Conservation (phyloP, 2,329 filamentous ascomycete species). For the Alternaria dauci region DNA sequence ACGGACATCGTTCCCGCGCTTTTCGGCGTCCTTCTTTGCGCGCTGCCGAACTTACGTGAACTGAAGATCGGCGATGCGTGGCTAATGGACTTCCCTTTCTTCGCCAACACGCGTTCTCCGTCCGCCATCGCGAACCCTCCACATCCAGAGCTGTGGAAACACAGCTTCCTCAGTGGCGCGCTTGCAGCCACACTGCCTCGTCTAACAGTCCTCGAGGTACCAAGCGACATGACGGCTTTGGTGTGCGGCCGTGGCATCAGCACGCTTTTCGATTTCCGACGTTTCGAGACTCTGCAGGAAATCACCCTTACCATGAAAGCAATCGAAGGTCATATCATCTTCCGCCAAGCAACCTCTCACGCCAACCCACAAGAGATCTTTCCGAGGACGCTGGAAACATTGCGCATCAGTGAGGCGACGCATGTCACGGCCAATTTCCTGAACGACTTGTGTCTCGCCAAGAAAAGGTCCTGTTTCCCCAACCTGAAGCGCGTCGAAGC, state of each 20-base stretch:
- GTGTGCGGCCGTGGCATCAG: neutral
- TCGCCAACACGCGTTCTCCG: slow-evolving; percentile 6
- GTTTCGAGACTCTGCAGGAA: slow-evolving; percentile 18
- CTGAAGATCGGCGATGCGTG: slow-evolving; percentile 19
- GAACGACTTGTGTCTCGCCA: slow-evolving; percentile 14
- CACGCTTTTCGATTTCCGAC: slow-evolving; percentile 15
- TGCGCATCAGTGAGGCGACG: slow-evolving; percentile 26
- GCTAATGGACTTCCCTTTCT: slow-evolving; percentile 30
- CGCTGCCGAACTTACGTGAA: slow-evolving; percentile 21
- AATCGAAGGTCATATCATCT: slow-evolving; percentile 4
- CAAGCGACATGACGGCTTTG: slow-evolving; percentile 17
- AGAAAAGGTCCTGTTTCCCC: slow-evolving; percentile 8
- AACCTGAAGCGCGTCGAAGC: slow-evolving; percentile 20
- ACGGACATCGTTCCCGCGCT: slow-evolving; percentile 19
- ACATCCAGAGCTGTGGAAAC: slow-evolving; percentile 1
- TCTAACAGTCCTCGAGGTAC: slow-evolving; percentile 20
- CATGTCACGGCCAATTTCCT: slow-evolving; percentile 12
- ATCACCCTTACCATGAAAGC: slow-evolving; percentile 24
- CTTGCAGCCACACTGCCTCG: neutral
- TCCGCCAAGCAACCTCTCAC: neutral
- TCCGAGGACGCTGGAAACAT: slow-evolving; percentile 18
- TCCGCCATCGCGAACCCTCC: neutral
- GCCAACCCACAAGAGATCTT: slow-evolving; percentile 16
- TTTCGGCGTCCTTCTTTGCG: slow-evolving; percentile 18
- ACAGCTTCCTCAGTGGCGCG: slow-evolving; percentile 4